Base-by-base conservation (phyloP, 495 filamentous ascomycete genomes). In the Aspergillus coremiiformis region DNA sequence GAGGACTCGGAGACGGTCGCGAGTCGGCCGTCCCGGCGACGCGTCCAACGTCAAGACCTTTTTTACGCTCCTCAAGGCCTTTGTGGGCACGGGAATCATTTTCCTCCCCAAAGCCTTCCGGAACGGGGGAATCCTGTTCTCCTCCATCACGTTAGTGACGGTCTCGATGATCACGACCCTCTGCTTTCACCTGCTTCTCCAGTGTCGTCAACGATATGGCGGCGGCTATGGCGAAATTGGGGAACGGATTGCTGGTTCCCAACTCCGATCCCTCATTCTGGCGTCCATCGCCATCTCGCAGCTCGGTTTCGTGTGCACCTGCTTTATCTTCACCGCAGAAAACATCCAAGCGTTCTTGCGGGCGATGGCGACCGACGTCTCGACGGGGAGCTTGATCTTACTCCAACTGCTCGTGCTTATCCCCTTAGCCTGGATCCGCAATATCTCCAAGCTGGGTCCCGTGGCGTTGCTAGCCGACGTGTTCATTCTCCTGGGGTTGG, bases 91-190 rank as follows among this genome's bases (percentile, higher is more conserved):
- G 3, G 90, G 90, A 9, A 90, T 96, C 4, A 75, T 96, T 26
- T 96, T 96, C 72, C 74, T 96, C 3, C 90, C 90, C 1, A 82
- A 86, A 56, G 90, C 90, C 7, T 85, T 88, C 65, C 80, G 90
- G 19, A 96, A 95, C 58, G 90, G 90, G 39, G 90, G 90, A 39
- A 95, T 96, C 83, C 68, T 95, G 30, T 96, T 96, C 67, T 92
- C 86, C 58, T 92, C 89, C 59, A 50, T 92, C 20, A 85, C 94
- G 29, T 76, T 96, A 5, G 69, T 96, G 12, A 78, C 77, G 50
- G 85, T 94, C 15, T 84, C 90, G 12, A 62, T 74, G 0, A 69
- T 96, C 47, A 89, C 83, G 58, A 93, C 90, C 64, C 85, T 93
- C 69, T 95, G 90, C 70, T 96, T 96, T 66, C 84, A 95, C 4